These are phyloP conservation scores for Mycena kentingensis DNA, from an alignment of 768 basidiomycete species.

Conservation along the genomic window DNA sequence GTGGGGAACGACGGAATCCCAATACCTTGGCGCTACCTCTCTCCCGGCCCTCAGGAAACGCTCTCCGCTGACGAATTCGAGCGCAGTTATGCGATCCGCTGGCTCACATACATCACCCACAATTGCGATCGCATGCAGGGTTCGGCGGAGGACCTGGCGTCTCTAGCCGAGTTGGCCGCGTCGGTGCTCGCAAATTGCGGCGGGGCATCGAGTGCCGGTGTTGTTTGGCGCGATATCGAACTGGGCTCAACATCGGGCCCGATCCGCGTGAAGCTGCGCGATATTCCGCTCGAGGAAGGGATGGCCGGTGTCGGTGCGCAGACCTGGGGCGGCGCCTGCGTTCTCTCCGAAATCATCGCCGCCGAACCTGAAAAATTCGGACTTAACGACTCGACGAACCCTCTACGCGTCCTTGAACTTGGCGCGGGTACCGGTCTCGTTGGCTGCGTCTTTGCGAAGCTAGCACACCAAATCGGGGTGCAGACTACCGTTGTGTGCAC, in stretches of 20 bases:
- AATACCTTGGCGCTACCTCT: neutral
- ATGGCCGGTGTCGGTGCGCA: conserved; percentile 78
- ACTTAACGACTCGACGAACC: conserved; percentile 21
- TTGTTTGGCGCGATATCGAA: conserved; percentile 50
- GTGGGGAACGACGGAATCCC: neutral
- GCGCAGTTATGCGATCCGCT: conserved; percentile 64
- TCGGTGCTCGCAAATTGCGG: conserved; percentile 65
- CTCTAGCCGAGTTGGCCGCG: conserved; percentile 54
- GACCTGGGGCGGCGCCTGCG: conserved; percentile 86
- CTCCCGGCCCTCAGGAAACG: conserved; percentile 9
- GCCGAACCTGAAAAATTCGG: conserved; percentile 57
- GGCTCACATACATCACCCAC: conserved; percentile 70
- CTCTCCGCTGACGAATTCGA: conserved; percentile 68
- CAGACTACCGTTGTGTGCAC: conserved; percentile 57
- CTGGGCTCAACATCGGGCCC: conserved; percentile 37
- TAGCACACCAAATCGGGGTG: conserved; percentile 24
- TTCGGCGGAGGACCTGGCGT: conserved; percentile 30
- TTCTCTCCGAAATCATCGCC: conserved; percentile 74
- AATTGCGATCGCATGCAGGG: conserved; percentile 28
- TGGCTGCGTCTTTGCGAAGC: conserved; percentile 57
- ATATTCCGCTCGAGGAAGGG: conserved; percentile 69
- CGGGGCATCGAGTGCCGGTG: conserved; percentile 65
- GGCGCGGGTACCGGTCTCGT: conserved; percentile 87
- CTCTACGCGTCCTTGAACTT: conserved; percentile 66
- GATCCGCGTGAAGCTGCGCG: conserved; percentile 53